phyloP scores from a whole-genome alignment of 1,139 yeast species.

The Chernovozyma sophiae-reginae region DNA sequence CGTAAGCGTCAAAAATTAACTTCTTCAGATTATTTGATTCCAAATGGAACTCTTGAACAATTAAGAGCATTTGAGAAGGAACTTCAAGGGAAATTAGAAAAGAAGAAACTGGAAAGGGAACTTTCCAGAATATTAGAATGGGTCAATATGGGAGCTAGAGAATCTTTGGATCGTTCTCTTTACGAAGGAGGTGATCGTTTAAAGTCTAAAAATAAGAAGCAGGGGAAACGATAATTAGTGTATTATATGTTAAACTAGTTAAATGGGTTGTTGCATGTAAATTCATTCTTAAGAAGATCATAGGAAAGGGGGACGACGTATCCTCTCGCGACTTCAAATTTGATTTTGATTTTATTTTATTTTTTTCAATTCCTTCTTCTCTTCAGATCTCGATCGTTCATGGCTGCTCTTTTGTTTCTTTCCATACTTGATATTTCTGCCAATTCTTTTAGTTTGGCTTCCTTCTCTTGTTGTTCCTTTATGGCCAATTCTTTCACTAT shows the following conservation, averaged over 20 bases:
- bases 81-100: conserved; percentile 25
- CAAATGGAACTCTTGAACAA: conserved; percentile 27
- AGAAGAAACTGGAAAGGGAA: conserved; percentile 35
- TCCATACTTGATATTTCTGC: conserved; percentile 54
- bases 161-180: conserved; percentile 46
- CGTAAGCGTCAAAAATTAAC: conserved; percentile 21
- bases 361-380: background rate
- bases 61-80: conserved; percentile 23
- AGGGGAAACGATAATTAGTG: background rate
- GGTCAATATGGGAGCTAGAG: conserved; percentile 58
- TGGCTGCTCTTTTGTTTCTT: conserved; percentile 7
- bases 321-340: no score
- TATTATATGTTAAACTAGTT: background rate
- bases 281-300: no score
- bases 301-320: no score
- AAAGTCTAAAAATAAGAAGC: conserved; percentile 21
- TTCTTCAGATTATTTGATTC: conserved; percentile 26
- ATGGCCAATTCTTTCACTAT: conserved; percentile 52
- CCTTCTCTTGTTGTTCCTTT: conserved; percentile 56
- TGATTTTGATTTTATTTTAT: no score
- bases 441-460: conserved; percentile 51
- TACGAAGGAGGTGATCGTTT: conserved; percentile 53
- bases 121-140: conserved; percentile 50
- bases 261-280: no score
- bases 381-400: background rate